A percentile compares a stretch with the other conserved stretches of the same genome.
These are phyloP conservation scores for Yarrowia divulgata DNA, from an alignment of 805 yeast species.

Conservation along the genomic window DNA sequence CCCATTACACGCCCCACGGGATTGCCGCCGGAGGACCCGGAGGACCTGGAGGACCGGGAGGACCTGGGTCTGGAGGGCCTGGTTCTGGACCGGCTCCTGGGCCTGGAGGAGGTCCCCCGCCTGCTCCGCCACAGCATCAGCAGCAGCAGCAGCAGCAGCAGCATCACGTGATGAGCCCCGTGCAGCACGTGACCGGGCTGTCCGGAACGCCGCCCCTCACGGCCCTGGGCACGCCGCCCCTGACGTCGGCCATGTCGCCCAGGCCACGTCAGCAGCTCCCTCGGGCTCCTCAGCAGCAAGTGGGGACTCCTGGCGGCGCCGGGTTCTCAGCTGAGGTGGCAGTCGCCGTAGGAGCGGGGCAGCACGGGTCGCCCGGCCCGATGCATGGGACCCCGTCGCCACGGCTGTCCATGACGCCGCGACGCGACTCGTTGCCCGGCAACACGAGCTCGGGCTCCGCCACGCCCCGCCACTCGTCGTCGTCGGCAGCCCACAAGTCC, in stretches of 20 bases:
- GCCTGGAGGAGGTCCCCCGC: slow-evolving; percentile 24
- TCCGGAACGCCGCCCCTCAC: slow-evolving; percentile 5
- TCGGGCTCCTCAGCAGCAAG: slow-evolving; percentile 33
- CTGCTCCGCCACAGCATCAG: not conserved
- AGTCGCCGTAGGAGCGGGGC: slow-evolving; percentile 16
- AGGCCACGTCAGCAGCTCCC: slow-evolving; percentile 34
- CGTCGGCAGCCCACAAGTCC: slow-evolving; percentile 3
- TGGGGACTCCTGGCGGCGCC: slow-evolving; percentile 40
- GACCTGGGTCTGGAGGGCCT: not conserved
- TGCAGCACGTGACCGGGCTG: not conserved
- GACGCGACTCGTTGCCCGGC: slow-evolving; percentile 32
- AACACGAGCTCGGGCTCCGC: slow-evolving; percentile 9
- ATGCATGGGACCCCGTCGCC: slow-evolving; percentile 27
- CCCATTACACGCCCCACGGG: slow-evolving; percentile 37
- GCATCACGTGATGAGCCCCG: slow-evolving; percentile 9
- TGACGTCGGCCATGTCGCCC: slow-evolving; percentile 12
- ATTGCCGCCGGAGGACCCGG: slow-evolving; percentile 16
- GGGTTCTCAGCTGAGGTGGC: slow-evolving; percentile 37
- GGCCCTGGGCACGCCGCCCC: slow-evolving; percentile 4
- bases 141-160: not conserved
- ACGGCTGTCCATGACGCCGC: slow-evolving; percentile 35
- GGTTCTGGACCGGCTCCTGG: slow-evolving; percentile 26
- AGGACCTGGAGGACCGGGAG: too few relatives aligned
- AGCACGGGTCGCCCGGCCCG: slow-evolving; percentile 1
- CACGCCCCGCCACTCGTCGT: slow-evolving; percentile 5